Base-by-base conservation (phyloP, 805 yeast genomes). In the Candida lessepsii region DNA sequence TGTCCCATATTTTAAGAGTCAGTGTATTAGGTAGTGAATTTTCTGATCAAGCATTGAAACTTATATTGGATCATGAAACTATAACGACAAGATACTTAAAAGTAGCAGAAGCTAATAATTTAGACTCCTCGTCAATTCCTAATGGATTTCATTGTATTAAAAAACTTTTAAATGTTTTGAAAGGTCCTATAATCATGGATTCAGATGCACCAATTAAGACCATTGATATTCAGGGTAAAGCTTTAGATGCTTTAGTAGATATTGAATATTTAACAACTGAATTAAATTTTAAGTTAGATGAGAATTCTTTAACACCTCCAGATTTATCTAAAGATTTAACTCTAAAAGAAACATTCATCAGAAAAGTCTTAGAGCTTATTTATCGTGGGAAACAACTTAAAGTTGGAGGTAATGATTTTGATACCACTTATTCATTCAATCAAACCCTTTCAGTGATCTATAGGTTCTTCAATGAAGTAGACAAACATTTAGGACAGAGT, bases 161-260 rank as follows among this genome's bases (percentile, higher is more conserved):
- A 35, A 82, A 87, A 0, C 52, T 87, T 13, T 70, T 75, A 49
- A 79, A 77, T 45, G 82, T 84, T 7, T 61, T 86, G 34, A 76
- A 70, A 46, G 90, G 88, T 2, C 91, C 95, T 0, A 57, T 87
- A 16, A 56, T 66, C 7, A 57, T 72, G 17, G 58, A 54, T 2
- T 62, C 72, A 2, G 62, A 57, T 2, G 74, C 70, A 4, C 76
- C 73, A 9, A 60, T 68, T 2, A 81, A 76, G 51, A 77, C 83
- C 0, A 80, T 88, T 27, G 67, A 72, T 44, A 57, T 76, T 3
- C 57, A 62, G n/a, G 74, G 73, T 44, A 66, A 77, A 11, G 63
- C 72, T 1, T 59, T 84, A 42, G 79, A 76, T 46, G 65, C 84
- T 2, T 77, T 77, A 41, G 57, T 86, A 4, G 80, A 83, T 46